Conservation (phyloP, 1,284 basidiomycete genomes). For the Heliocybe sulcata region DNA sequence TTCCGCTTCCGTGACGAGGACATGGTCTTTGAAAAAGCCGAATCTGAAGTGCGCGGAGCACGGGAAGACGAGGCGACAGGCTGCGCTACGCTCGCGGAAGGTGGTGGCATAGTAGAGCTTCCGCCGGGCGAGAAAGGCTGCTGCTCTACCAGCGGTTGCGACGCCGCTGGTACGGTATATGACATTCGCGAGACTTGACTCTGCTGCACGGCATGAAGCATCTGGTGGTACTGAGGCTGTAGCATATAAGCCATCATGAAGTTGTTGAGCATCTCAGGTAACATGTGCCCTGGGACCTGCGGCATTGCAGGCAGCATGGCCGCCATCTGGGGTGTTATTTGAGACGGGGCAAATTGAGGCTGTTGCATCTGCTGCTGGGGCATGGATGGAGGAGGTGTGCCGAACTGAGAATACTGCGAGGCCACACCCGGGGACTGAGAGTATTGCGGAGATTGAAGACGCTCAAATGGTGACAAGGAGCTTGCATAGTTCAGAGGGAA, state of each 20-base stretch:
- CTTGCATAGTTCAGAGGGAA: not conserved
- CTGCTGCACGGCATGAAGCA: not conserved
- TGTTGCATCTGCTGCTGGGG: not conserved
- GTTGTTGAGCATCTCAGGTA: not conserved
- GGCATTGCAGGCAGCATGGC: not conserved
- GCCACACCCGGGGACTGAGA: not conserved
- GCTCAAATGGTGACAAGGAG: not conserved
- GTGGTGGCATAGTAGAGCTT: not conserved
- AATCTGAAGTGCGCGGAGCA: not conserved
- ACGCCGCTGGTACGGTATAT: not conserved
- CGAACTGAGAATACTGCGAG: not conserved
- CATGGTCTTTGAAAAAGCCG: not conserved
- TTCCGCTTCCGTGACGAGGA: not conserved
- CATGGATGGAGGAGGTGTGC: not conserved
- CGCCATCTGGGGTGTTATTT: not conserved
- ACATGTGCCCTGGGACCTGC: not conserved
- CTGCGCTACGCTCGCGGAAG: not conserved
- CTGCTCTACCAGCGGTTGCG: not conserved
- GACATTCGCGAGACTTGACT: not conserved
- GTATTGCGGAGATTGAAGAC: not conserved
- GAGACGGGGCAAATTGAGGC: not conserved
- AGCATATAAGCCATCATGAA: not conserved
- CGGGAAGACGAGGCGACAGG: not conserved
- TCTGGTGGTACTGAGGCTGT: not conserved
- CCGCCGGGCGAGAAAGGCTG: not conserved